Evolutionary conservation across 108 stramenopile genomes (phyloP).

Genomic region (Aurantiochytrium sp.): DNA sequence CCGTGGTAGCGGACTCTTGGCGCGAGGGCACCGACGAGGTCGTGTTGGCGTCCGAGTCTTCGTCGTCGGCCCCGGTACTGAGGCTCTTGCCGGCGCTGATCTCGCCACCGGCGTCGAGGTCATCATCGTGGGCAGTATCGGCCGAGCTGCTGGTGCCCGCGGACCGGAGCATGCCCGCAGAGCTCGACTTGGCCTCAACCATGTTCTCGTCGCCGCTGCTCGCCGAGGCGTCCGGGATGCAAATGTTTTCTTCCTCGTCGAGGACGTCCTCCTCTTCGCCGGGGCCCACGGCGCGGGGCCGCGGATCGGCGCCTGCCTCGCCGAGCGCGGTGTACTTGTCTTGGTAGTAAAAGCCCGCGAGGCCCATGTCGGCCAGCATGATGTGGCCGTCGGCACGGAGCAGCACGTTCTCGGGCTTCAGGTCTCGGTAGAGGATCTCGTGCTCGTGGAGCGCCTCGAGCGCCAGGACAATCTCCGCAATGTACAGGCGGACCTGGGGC

Average conservation of each 20-base stretch:
- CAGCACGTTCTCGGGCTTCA: constrained; percentile 60
- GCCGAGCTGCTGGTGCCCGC: background rate
- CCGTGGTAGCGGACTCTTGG: background rate
- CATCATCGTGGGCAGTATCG: background rate
- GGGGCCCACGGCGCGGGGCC: background rate
- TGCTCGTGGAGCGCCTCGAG: constrained; percentile 53
- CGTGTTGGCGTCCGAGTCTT: background rate
- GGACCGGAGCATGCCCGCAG: background rate
- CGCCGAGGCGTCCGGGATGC: background rate
- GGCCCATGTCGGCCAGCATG: constrained; percentile 58
- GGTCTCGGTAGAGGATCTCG: constrained; percentile 60
- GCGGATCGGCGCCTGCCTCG: background rate
- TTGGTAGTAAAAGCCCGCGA: constrained; percentile 25
- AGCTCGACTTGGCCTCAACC: background rate
- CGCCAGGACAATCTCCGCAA: constrained; percentile 56
- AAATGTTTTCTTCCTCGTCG: no score
- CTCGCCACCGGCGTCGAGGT: background rate
- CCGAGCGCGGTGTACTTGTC: background rate
- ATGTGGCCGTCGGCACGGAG: constrained; percentile 57
- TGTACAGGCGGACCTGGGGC: constrained; percentile 43
- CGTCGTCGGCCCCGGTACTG: background rate
- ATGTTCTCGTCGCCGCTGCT: background rate
- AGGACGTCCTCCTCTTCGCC: background rate
- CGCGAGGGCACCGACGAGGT: background rate
- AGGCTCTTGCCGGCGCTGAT: background rate